Conservation (phyloP, 805 yeast genomes). For the Tanozyma kutaoensis region DNA sequence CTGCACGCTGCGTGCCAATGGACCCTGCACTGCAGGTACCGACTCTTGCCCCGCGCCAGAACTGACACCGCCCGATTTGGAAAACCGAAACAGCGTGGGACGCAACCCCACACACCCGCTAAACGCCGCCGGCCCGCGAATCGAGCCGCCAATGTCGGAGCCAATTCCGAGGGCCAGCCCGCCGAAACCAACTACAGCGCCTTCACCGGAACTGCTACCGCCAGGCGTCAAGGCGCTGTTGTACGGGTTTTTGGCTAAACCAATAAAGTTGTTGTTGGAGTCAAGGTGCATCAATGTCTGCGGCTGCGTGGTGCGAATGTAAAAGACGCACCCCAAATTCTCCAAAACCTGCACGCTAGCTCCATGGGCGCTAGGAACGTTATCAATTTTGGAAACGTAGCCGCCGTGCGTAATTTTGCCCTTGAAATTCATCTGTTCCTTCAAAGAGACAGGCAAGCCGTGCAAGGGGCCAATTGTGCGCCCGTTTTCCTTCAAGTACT, state of each 20-base stretch:
- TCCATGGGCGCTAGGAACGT: slow-evolving; percentile 33
- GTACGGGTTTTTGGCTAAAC: slow-evolving; percentile 44
- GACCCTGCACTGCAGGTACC: slow-evolving; percentile 55
- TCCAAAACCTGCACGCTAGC: slow-evolving; percentile 32
- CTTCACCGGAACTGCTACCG: slow-evolving; percentile 69
- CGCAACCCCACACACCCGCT: slow-evolving; percentile 50
- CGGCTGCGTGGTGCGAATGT: slow-evolving; percentile 55
- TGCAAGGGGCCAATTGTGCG: slow-evolving; percentile 47
- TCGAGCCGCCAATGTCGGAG: slow-evolving; percentile 62
- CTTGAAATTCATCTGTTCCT: slow-evolving; percentile 46
- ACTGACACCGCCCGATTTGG: slow-evolving; percentile 31
- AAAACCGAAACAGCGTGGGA: slow-evolving; percentile 44
- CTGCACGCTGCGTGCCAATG: slow-evolving; percentile 48
- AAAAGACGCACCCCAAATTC: slow-evolving; percentile 41
- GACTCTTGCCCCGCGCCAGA: slow-evolving; percentile 53
- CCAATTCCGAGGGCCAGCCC: slow-evolving; percentile 56
- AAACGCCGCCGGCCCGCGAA: slow-evolving; percentile 57
- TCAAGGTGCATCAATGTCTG: slow-evolving; percentile 61
- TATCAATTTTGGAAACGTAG: slow-evolving; percentile 38
- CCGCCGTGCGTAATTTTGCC: slow-evolving; percentile 48
- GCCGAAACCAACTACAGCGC: slow-evolving; percentile 44
- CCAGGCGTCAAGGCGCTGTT: slow-evolving; percentile 50
- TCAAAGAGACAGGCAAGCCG: slow-evolving; percentile 53
- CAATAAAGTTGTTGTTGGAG: slow-evolving; percentile 45
- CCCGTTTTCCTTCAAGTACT: slow-evolving; percentile 32